Evolutionary conservation across 2,329 filamentous ascomycete species (phyloP).

Genomic region (Sclerotinia spermophila): DNA sequence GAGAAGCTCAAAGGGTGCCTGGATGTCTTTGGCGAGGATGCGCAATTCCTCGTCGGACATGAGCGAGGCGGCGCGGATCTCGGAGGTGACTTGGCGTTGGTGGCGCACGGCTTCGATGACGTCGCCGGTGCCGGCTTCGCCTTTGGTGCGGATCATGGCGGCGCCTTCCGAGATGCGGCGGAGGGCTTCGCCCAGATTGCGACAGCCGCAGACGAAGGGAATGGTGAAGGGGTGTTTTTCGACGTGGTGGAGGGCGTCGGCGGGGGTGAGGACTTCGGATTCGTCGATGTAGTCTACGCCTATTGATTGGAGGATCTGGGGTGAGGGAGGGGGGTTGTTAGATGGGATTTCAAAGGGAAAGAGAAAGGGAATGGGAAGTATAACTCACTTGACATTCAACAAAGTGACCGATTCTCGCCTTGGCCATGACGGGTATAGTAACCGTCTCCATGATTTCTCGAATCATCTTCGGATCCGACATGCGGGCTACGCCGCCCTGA

Average conservation of each 20-base stretch:
- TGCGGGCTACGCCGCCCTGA: constrained; percentile 90
- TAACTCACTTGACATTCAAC: constrained; percentile 79
- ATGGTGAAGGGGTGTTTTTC: constrained; percentile 79
- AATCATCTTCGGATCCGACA: constrained; percentile 95
- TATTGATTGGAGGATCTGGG: constrained; percentile 84
- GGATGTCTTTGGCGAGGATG: constrained; percentile 76
- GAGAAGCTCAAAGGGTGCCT: constrained; percentile 72
- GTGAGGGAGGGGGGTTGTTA: neutral
- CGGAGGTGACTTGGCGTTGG: constrained; percentile 82
- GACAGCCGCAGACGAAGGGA: constrained; percentile 95
- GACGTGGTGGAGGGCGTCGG: constrained; percentile 86
- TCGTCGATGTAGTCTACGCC: constrained; percentile 98
- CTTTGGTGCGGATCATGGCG: constrained; percentile 98
- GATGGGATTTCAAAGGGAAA: neutral
- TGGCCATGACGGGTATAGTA: constrained; percentile 98
- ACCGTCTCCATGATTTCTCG: constrained; percentile 91
- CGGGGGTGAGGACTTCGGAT: constrained; percentile 93
- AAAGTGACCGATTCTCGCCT: constrained; percentile 95
- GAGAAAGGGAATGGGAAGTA: neutral
- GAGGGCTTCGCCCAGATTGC: constrained; percentile 89
- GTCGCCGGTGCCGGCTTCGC: constrained; percentile 94
- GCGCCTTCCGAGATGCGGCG: constrained; percentile 88
- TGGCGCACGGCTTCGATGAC: constrained; percentile 95
- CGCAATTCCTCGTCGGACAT: constrained; percentile 71
- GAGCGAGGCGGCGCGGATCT: constrained; percentile 69